A percentile compares a stretch with the other conserved stretches of the same genome.
These are phyloP conservation scores for Candida glucosophila DNA, from an alignment of 1,139 yeast species.

Conservation along the genomic window DNA sequence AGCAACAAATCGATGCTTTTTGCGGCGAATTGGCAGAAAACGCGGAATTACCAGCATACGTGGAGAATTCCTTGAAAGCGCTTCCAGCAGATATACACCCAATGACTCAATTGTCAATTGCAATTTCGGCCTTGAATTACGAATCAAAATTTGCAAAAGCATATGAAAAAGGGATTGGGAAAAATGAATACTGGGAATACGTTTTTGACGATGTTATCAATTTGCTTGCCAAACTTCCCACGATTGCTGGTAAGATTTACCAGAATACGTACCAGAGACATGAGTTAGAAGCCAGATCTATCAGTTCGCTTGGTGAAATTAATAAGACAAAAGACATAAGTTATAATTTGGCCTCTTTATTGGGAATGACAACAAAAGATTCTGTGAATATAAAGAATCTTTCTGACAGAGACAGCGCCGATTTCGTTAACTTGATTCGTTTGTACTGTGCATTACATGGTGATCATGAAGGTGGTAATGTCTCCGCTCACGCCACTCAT, in stretches of 20 bases:
- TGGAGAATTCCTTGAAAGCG: slow-evolving; percentile 41
- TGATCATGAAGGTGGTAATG: slow-evolving; percentile 42
- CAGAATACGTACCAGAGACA: slow-evolving; percentile 47
- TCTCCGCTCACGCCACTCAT: slow-evolving; percentile 35
- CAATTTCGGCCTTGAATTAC: slow-evolving; percentile 49
- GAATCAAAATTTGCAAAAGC: slow-evolving; percentile 64
- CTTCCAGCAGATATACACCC: slow-evolving; percentile 55
- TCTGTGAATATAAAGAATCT: slow-evolving; percentile 13
- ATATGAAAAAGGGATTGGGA: slow-evolving; percentile 58
- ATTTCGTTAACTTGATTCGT: slow-evolving; percentile 32
- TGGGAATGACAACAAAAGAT: slow-evolving; percentile 12
- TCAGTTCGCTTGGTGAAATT: slow-evolving; percentile 12
- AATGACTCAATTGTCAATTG: slow-evolving; percentile 66
- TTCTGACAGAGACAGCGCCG: slow-evolving; percentile 13
- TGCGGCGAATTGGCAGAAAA: slow-evolving; percentile 52
- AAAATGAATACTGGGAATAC: slow-evolving; percentile 63
- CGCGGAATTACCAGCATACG: slow-evolving; percentile 48
- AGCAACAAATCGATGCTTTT: slow-evolving; percentile 43
- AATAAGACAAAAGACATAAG: slow-evolving; percentile 14
- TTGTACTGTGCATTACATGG: slow-evolving; percentile 34
- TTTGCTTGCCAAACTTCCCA: slow-evolving; percentile 58
- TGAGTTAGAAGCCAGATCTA: slow-evolving; percentile 20
- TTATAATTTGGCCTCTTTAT: slow-evolving; percentile 13
- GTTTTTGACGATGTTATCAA: slow-evolving; percentile 58
- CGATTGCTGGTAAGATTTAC: slow-evolving; percentile 60